Evolutionary conservation across 2,329 filamentous ascomycete species (phyloP).

Genomic region (Anthostomella pinea): DNA sequence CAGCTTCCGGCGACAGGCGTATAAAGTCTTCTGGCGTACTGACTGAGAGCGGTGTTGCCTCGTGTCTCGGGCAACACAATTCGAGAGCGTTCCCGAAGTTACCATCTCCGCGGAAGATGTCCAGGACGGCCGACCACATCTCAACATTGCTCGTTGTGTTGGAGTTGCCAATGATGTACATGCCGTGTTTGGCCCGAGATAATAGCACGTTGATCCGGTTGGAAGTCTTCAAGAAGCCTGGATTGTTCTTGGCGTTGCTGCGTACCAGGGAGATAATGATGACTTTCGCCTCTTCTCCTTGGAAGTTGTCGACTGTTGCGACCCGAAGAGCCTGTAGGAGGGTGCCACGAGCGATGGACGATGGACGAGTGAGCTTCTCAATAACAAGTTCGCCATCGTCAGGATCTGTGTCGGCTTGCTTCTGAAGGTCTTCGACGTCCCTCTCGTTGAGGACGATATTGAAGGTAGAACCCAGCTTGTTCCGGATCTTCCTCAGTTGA

Average conservation of each 20-base stretch:
- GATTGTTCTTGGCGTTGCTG: conserved; percentile 57
- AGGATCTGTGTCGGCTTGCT: conserved; percentile 36
- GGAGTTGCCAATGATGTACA: conserved; percentile 69
- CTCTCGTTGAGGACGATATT: conserved; percentile 63
- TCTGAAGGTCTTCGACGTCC: conserved; percentile 54
- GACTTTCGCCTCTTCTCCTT: conserved; percentile 72
- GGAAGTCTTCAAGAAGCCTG: conserved; percentile 63
- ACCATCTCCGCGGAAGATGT: conserved; percentile 43
- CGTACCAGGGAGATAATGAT: conserved; percentile 69
- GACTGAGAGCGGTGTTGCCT: too few species aligned
- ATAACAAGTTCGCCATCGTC: conserved; percentile 26
- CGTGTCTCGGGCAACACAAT: too few species aligned
- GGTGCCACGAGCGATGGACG: conserved; percentile 34
- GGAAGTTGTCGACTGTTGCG: conserved; percentile 72
- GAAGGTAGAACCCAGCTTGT: conserved; percentile 44
- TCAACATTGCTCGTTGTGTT: conserved; percentile 52
- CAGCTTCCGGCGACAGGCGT: conserved; percentile 57
- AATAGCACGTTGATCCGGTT: conserved; percentile 71
- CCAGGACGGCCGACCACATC: conserved; percentile 63
- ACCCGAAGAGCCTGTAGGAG: conserved; percentile 50
- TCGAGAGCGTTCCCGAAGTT: conserved; percentile 50
- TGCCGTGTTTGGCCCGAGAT: conserved; percentile 64
- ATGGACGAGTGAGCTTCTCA: conserved; percentile 3
- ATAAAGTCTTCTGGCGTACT: conserved; percentile 57
- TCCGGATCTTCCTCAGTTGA: conserved; percentile 52